Conservation (phyloP, 2,329 filamentous ascomycete genomes). For the Trichophyton verrucosum region DNA sequence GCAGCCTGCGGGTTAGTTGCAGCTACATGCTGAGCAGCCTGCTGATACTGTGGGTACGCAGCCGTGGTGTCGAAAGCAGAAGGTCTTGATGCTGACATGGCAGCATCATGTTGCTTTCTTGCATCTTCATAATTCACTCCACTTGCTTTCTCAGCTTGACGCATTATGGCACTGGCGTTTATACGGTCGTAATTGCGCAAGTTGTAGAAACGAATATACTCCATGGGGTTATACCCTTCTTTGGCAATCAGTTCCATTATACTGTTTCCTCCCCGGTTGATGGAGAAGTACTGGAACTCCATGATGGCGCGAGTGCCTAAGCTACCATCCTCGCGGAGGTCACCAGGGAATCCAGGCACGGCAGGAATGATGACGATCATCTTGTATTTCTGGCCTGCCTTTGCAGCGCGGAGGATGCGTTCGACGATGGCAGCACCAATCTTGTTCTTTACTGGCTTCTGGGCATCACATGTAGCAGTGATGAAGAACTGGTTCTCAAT, state of each 20-base stretch:
- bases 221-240: constrained; percentile 60
- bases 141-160: constrained; percentile 35
- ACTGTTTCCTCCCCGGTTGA: constrained; percentile 79
- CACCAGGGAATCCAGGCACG: constrained; percentile 87
- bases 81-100: constrained; percentile 30
- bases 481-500: constrained; percentile 99
- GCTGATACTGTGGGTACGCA: constrained; percentile 58
- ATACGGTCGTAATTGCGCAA: constrained; percentile 84
- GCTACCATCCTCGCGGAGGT: constrained; percentile 70
- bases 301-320: constrained; percentile 86
- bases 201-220: constrained; percentile 91
- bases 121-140: constrained; percentile 36
- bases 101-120: constrained; percentile 32
- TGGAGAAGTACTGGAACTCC: constrained; percentile 97
- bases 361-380: constrained; percentile 85
- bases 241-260: constrained; percentile 69
- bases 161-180: constrained; percentile 64
- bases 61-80: constrained; percentile 28
- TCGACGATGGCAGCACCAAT: constrained; percentile 86
- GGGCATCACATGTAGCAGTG: constrained; percentile 80
- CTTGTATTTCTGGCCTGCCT: constrained; percentile 76
- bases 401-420: constrained; percentile 65
- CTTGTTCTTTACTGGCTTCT: constrained; percentile 62
- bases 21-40: constrained; percentile 47
- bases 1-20: constrained; percentile 32